Percentiles rank a stretch among this genome's conserved stretches.
Evolutionary conservation across 306 rosid species (phyloP).

Genomic region (Begonia peltatifolia): DNA sequence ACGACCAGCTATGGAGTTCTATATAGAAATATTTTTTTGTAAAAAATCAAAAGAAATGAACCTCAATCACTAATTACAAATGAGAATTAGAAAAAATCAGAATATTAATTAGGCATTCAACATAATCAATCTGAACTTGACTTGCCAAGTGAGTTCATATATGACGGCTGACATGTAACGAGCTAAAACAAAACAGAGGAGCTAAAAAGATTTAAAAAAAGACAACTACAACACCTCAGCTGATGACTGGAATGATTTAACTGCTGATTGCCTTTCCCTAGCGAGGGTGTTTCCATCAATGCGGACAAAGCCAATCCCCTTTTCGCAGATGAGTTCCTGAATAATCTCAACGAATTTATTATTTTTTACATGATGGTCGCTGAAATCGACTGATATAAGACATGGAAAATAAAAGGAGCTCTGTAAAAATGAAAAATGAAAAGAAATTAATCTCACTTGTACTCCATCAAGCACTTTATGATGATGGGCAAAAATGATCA

Average conservation of each 20-base stretch:
- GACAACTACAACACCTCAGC: constrained; percentile 34
- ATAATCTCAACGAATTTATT: neutral
- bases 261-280: constrained; percentile 77
- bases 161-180: too few species aligned
- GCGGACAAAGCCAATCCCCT: constrained; percentile 65
- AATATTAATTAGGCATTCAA: too few species aligned
- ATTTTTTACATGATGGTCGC: too few species aligned
- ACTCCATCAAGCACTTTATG: constrained; percentile 82
- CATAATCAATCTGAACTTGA: too few species aligned
- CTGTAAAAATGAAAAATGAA: neutral
- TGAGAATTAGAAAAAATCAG: too few species aligned
- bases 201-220: constrained; percentile 2
- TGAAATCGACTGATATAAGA: neutral
- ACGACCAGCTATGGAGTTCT: too few species aligned
- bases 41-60: too few species aligned
- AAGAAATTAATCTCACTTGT: constrained; percentile 33
- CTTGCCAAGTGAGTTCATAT: too few species aligned
- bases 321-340: constrained; percentile 73
- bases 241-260: constrained; percentile 54
- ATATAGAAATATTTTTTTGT: too few species aligned
- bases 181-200: neutral
- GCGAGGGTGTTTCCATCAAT: constrained; percentile 91
- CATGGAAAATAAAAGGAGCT: neutral
- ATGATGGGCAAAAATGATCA: constrained; percentile 91
- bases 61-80: too few species aligned